Evolutionary conservation across 441 rosid genomes (phyloP).

Genomic region (Gossypium lobatum): DNA sequence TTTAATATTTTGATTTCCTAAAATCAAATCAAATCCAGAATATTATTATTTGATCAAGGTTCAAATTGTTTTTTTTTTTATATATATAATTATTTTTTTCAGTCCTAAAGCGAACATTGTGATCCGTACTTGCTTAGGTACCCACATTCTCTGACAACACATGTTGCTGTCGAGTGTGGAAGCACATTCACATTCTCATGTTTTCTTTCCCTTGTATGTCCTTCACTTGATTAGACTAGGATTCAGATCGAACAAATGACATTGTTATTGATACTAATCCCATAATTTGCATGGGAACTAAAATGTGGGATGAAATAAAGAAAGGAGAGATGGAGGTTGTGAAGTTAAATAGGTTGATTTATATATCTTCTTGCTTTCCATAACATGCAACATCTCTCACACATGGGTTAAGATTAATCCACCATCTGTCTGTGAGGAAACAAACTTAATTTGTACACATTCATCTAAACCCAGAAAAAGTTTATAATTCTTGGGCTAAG

Average conservation of each 20-base stretch:
- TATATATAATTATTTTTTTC: too few species aligned
- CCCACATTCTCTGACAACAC: conserved; percentile 48
- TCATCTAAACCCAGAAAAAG: conserved; percentile 25
- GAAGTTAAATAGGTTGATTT: not conserved
- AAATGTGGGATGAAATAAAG: not conserved
- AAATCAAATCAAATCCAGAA: too few species aligned
- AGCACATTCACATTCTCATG: not conserved
- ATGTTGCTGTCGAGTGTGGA: conserved; percentile 14
- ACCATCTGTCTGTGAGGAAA: conserved; percentile 44
- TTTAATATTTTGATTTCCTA: too few species aligned
- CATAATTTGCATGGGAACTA: not conserved
- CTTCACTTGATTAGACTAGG: conserved; percentile 20
- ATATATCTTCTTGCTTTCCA: conserved; percentile 11
- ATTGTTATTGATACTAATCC: not conserved
- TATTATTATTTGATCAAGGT: too few species aligned
- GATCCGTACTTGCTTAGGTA: not conserved
- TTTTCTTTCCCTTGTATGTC: not conserved
- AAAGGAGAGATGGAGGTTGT: not conserved
- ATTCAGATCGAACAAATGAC: not conserved
- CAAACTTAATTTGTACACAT: conserved; percentile 36
- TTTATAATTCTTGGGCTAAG: conserved; percentile 10
- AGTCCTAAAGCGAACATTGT: not conserved
- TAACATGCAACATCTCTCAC: conserved; percentile 52
- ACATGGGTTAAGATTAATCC: conserved; percentile 16
- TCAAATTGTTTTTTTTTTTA: too few species aligned